Conservation (phyloP, 2,329 filamentous ascomycete species). For the Aspergillus vadensis region DNA sequence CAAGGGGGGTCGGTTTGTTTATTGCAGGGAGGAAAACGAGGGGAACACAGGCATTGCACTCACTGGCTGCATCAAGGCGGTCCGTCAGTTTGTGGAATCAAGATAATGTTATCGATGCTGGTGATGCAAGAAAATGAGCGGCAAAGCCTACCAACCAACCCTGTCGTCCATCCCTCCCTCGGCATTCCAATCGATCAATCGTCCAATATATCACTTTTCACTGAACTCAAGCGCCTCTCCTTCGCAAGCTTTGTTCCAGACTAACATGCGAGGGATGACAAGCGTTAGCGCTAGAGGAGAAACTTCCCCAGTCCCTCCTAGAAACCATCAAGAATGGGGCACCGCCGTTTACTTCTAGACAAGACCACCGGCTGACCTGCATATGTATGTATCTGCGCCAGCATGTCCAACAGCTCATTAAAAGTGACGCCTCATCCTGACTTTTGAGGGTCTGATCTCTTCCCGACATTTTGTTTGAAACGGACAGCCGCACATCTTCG, state of each 20-base stretch:
- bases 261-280: slow-evolving; percentile 23
- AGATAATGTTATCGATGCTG: not conserved
- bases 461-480: slow-evolving; percentile 9
- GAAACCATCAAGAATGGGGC: slow-evolving; percentile 27
- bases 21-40: slow-evolving; percentile 20
- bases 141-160: not conserved
- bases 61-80: not conserved
- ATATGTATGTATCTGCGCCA: slow-evolving; percentile 20
- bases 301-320: slow-evolving; percentile 21
- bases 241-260: slow-evolving; percentile 11
- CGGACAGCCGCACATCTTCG: slow-evolving; percentile 9
- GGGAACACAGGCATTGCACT: not conserved
- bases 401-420: slow-evolving; percentile 22
- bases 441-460: slow-evolving; percentile 12
- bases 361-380: slow-evolving; percentile 18
- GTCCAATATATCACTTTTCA: slow-evolving; percentile 5
- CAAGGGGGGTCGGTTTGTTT: slow-evolving; percentile 18
- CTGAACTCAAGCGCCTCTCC: slow-evolving; percentile 4
- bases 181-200: not conserved
- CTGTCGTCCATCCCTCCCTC: slow-evolving; percentile 8
- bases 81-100: not conserved
- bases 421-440: slow-evolving; percentile 29
- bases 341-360: slow-evolving; percentile 20
- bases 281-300: slow-evolving; percentile 9
- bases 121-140: slow-evolving; percentile 1